Percentiles rank a stretch among this genome's conserved stretches.
These are phyloP conservation scores for Epichloe bromicola DNA, from an alignment of 2,329 filamentous ascomycete genomes.

Conservation along the genomic window DNA sequence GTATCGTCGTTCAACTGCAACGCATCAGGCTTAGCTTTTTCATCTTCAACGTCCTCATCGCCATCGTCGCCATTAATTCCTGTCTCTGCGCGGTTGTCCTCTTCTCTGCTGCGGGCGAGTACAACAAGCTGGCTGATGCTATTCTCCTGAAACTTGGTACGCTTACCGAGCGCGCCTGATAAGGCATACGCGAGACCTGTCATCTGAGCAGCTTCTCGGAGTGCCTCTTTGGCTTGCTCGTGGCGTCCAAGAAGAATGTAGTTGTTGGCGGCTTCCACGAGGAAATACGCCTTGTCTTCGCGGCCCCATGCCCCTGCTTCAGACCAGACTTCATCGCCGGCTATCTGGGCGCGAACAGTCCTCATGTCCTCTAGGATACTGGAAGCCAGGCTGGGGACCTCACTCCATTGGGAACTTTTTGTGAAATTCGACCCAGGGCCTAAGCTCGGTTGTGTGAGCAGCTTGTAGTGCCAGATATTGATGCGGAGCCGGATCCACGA, in stretches of 20 bases:
- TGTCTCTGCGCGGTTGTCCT: slow-evolving; percentile 13
- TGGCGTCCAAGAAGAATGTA: slow-evolving; percentile 78
- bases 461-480: slow-evolving; percentile 55
- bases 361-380: slow-evolving; percentile 30
- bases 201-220: slow-evolving; percentile 52
- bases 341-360: slow-evolving; percentile 26
- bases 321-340: slow-evolving; percentile 25
- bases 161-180: slow-evolving; percentile 76
- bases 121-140: slow-evolving; percentile 83
- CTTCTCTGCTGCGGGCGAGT: slow-evolving; percentile 59
- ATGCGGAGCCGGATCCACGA: slow-evolving; percentile 57
- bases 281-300: slow-evolving; percentile 51
- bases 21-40: slow-evolving; percentile 43
- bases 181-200: slow-evolving; percentile 71
- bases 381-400: slow-evolving; percentile 42
- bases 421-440: slow-evolving; percentile 41
- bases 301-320: slow-evolving; percentile 23
- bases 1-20: slow-evolving; percentile 86
- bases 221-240: slow-evolving; percentile 55
- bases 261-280: slow-evolving; percentile 72
- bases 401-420: slow-evolving; percentile 44
- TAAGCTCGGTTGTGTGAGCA: slow-evolving; percentile 43
- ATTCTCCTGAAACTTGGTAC: slow-evolving; percentile 67
- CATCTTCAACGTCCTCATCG: slow-evolving; percentile 11
- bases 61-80: neutral